Evolutionary conservation across 495 filamentous ascomycete species (phyloP), one percentile per base, ranked within the genome.

Genomic region (Penicillium coprophilum): DNA sequence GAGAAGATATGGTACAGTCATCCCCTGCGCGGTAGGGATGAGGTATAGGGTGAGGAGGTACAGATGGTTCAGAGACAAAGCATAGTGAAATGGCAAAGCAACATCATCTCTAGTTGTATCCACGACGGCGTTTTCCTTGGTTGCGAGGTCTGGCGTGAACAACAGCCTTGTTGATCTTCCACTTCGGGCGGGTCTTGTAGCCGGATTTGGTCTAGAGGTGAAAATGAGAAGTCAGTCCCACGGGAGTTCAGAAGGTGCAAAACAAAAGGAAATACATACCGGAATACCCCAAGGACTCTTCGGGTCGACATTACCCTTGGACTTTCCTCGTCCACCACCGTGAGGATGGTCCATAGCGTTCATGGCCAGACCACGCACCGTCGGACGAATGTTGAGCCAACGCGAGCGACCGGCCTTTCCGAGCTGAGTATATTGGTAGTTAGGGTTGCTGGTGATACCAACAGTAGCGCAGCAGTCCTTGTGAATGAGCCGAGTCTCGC

Each of bases 291-390:
- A 98, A 56, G 92, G 92, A 77, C 90, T 96, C 69, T 91, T 89
- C 43, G 95, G 92, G 69, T 94, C 78, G 53, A 89, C 82, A 71
- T 97, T 97, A 81, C 94, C 92, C 88, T 98, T 97, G 23, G 91
- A 96, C 78, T 98, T 98, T 70, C 94, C 94, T 78, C 95, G 82
- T 69, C 94, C 94, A 87, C 94, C 94, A 82, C 94, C 94, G 74
- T 98, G 94, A 62, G 94, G 92, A 83, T 98, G 94, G 62, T 98
- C 95, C 58, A 77, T 83, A 57, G 92, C 91, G 73, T 98, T 98
- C 94, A 98, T 98, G 19, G 94, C 94, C 64, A 98, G 71, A 86
- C 94, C 94, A 75, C 94, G 83, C 32, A 98, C 94, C 6, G 94
- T 96, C 0, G 94, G 94, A 57, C 94, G 77, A 63, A 96, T 95